Evolutionary conservation across 1,139 yeast genomes (phyloP), one percentile per base, ranked within the genome.

Genomic region (Candida anutae): DNA sequence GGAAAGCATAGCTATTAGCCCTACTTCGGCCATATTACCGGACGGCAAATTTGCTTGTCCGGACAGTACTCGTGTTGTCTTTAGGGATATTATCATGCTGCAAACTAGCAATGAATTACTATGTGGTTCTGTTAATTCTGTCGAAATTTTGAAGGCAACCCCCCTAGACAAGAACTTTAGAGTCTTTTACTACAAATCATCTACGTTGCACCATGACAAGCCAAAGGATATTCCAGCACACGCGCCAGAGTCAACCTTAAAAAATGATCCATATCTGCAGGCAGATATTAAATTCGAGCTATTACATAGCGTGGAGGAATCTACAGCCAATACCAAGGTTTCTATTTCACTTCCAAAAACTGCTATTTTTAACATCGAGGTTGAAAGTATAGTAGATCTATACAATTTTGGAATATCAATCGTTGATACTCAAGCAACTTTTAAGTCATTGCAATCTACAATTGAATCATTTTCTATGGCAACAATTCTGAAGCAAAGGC

Each of bases 261-360:
- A n/a, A n/a, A n/a, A n/a, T n/a, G n/a, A n/a, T n/a, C 8, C 21
- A 17, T 19, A 26, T 6, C 29, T 49, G 0, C 62, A 62, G 26
- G 67, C 71, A 4, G 82, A 75, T 38, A 31, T 75, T 1, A 46
- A 77, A 15, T 71, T 75, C 42, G 81, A 76, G 39, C 36, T 63
- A n/a, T 59, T 62, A 28, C 40, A 48, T 14, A 53, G 53, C n/a
- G n/a, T n/a, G 21, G 22, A 29, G 1, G 54, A 48, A n/a, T 40
- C 43, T 8, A 39, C 38, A 6, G 16, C 16, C 8, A 15, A 48
- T 13, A 33, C 44, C 5, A 70, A 67, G 28, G 44, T 61, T 12
- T 70, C 77, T 0, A 25, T 66, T 0, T 49, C 74, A 16, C 48
- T 70, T 20, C 62, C 77, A 0, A 74, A 74, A 35, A 46, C 53